phyloP scores from a whole-genome alignment of 495 filamentous ascomycete genomes.

The Neurospora terricola region DNA sequence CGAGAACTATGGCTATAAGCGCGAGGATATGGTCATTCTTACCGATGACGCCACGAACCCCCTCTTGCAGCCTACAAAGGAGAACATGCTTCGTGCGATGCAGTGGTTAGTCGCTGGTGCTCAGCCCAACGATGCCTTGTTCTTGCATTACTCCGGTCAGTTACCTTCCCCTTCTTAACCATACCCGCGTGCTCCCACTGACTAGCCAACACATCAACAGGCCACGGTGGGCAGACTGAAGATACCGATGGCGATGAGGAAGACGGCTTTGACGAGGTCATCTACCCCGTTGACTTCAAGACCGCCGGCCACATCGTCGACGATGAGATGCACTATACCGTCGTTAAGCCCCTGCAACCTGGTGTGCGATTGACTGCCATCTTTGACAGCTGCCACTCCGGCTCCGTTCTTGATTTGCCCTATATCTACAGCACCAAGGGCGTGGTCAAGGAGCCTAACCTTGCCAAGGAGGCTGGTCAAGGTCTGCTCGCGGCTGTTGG shows the following conservation, averaged over 20 bases:
- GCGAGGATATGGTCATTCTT: constrained; percentile 43
- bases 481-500: constrained; percentile 77
- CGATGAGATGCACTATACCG: constrained; percentile 86
- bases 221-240: constrained; percentile 38
- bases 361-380: constrained; percentile 92
- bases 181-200: not conserved
- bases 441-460: constrained; percentile 94
- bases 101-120: constrained; percentile 37
- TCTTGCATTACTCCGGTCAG: constrained; percentile 57
- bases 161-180: not conserved
- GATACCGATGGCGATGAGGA: constrained; percentile 65
- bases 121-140: constrained; percentile 39
- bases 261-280: constrained; percentile 91
- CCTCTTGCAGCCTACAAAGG: constrained; percentile 35
- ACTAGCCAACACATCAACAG: constrained; percentile 3
- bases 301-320: constrained; percentile 88
- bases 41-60: constrained; percentile 38
- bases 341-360: constrained; percentile 70
- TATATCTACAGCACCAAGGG: constrained; percentile 94
- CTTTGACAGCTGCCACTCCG: constrained; percentile 97
- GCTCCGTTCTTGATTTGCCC: constrained; percentile 88
- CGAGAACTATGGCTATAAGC: constrained; percentile 56
- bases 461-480: constrained; percentile 90
- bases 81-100: constrained; percentile 41
- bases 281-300: constrained; percentile 92